Conservation (phyloP, 495 filamentous ascomycete genomes). For the Tricharina praecox region DNA sequence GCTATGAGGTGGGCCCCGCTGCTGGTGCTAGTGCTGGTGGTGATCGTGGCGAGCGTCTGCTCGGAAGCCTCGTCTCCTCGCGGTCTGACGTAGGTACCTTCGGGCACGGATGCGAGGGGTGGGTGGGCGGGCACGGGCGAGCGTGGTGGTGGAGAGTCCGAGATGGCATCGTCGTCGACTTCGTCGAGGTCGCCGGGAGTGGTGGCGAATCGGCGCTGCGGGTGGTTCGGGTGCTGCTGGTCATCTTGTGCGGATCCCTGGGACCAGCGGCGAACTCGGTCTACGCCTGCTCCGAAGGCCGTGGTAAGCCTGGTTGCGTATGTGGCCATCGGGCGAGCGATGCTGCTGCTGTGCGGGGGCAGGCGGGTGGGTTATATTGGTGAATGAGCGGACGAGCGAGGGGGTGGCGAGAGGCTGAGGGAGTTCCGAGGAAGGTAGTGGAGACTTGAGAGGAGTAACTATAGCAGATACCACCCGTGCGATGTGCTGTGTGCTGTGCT, state of each 20-base stretch:
- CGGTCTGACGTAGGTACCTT: constrained; percentile 2
- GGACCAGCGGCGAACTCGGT: constrained; percentile 24
- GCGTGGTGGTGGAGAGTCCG: constrained; percentile 7
- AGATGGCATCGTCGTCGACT: constrained; percentile 10
- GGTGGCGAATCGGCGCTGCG: constrained; percentile 9
- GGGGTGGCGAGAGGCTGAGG: background rate
- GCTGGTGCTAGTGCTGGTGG: constrained; percentile 1
- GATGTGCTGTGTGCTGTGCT: no score
- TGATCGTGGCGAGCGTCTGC: background rate
- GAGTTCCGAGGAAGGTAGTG: background rate
- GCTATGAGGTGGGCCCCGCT: background rate
- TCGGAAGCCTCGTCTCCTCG: constrained; percentile 7
- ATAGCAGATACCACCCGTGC: no score
- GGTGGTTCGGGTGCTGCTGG: constrained; percentile 4
- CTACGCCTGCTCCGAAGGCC: constrained; percentile 23
- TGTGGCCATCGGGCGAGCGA: constrained; percentile 18
- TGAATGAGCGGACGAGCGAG: constrained; percentile 3
- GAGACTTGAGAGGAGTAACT: no score
- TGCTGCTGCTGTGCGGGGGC: constrained; percentile 12
- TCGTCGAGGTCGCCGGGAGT: constrained; percentile 5
- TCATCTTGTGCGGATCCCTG: constrained; percentile 14
- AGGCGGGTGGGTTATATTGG: constrained; percentile 6
- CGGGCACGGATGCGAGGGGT: no score
- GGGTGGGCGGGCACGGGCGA: constrained; percentile 1
- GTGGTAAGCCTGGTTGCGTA: constrained; percentile 22